Conservation (phyloP, 2,329 filamentous ascomycete genomes). For the Fusarium coffeatum region DNA sequence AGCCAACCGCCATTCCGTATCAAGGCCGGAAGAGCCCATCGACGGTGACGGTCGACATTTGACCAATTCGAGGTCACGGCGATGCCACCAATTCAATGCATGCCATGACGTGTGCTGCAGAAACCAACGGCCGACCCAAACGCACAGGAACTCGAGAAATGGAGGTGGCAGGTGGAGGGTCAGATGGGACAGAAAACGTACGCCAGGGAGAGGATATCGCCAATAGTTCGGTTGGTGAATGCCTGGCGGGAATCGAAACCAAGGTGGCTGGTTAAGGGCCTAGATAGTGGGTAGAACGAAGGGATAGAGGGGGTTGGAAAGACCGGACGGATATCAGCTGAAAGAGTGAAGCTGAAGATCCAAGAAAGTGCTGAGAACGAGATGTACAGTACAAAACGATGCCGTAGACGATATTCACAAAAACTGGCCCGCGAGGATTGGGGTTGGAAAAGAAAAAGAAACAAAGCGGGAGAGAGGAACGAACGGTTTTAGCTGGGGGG, state of each 20-base stretch:
- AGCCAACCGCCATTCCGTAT: conserved; percentile 39
- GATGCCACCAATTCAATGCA: conserved; percentile 39
- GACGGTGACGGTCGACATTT: background rate
- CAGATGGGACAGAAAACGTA: conserved; percentile 41
- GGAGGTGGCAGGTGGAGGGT: conserved; percentile 39
- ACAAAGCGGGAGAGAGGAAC: conserved; percentile 32
- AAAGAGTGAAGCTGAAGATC: conserved; percentile 59
- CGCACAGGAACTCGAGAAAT: conserved; percentile 22
- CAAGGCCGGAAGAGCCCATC: conserved; percentile 27
- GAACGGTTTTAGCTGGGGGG: conserved; percentile 31
- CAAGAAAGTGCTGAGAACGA: conserved; percentile 44
- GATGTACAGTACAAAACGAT: conserved; percentile 44
- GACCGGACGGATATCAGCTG: conserved; percentile 56
- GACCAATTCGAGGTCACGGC: conserved; percentile 29
- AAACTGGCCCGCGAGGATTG: conserved; percentile 45
- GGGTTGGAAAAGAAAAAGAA: conserved; percentile 41
- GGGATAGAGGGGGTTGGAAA: conserved; percentile 43
- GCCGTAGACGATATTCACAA: conserved; percentile 43
- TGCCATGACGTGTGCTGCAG: conserved; percentile 39
- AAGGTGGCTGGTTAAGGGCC: conserved; percentile 39
- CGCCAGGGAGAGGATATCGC: conserved; percentile 47
- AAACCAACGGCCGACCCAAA: conserved; percentile 20
- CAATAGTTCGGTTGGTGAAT: conserved; percentile 45
- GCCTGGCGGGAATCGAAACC: conserved; percentile 34
- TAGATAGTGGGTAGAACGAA: conserved; percentile 36